Evolutionary conservation across 805 yeast species (phyloP).

Genomic region (Cyberlindnera mrakii): DNA sequence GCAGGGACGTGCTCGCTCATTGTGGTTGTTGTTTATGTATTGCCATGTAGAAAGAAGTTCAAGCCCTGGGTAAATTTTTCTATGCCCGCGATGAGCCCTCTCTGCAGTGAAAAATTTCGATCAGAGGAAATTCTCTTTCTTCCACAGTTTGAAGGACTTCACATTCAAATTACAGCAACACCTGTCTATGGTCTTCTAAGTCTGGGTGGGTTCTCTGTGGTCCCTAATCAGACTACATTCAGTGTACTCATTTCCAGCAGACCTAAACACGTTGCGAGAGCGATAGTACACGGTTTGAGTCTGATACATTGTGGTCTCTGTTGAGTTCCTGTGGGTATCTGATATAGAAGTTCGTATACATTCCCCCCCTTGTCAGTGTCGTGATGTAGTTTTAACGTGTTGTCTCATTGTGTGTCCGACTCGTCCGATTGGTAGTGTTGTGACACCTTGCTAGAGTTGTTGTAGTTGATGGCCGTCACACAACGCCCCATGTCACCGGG

Average conservation of each 20-base stretch:
- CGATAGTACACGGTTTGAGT: slow-evolving; percentile 27
- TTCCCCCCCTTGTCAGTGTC: slow-evolving; percentile 1
- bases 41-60: background rate
- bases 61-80: slow-evolving; percentile 1
- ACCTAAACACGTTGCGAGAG: slow-evolving; percentile 18
- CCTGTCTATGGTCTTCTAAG: background rate
- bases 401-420: background rate
- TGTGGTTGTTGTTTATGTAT: background rate
- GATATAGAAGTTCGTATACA: slow-evolving; percentile 29
- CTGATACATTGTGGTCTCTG: slow-evolving; percentile 17
- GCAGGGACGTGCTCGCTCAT: slow-evolving; percentile 52
- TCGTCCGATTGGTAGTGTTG: background rate
- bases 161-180: slow-evolving; percentile 23
- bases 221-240: too few species aligned
- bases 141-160: slow-evolving; percentile 3
- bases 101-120: background rate
- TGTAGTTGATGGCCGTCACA: too few species aligned
- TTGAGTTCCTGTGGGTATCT: slow-evolving; percentile 21
- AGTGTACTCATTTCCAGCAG: background rate
- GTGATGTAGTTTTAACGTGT: background rate
- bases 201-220: background rate
- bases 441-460: background rate
- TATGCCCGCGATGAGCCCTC: background rate
- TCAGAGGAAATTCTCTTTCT: background rate
- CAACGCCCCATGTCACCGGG: too few species aligned